These are phyloP conservation scores for Diaporthe citriasiana DNA, from an alignment of 2,329 filamentous ascomycete species.

Conservation along the genomic window DNA sequence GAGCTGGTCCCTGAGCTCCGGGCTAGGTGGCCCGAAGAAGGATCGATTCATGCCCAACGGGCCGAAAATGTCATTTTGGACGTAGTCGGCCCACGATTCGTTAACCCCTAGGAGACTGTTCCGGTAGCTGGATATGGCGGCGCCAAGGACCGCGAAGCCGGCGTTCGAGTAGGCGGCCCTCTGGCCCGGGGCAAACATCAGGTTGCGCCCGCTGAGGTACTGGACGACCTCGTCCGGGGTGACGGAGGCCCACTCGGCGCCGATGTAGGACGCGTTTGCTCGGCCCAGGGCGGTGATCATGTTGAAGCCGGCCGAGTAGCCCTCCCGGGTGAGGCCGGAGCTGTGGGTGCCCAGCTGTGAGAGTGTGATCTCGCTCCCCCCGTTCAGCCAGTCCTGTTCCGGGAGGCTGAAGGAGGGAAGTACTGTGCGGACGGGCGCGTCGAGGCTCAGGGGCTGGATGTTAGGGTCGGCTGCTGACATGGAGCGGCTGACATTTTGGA, in stretches of 20 bases:
- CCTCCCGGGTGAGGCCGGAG: conserved; percentile 11
- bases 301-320: conserved; percentile 19
- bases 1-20: not conserved
- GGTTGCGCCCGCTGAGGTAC: not conserved
- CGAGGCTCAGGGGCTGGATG: conserved; percentile 3
- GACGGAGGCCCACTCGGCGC: not conserved
- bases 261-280: not conserved
- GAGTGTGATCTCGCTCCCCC: not conserved
- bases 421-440: not conserved
- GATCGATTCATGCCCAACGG: not conserved
- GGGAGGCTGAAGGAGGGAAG: not conserved
- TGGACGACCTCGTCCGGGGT: not conserved
- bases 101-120: not conserved
- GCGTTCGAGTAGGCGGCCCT: conserved; percentile 11
- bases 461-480: not conserved
- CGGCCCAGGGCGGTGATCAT: not conserved
- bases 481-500: not conserved
- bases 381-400: not conserved
- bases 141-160: conserved; percentile 4
- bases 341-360: conserved; percentile 9
- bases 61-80: not conserved
- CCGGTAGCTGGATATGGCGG: not conserved
- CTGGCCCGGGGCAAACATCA: conserved; percentile 19
- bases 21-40: not conserved
- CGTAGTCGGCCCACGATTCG: not conserved